These are phyloP conservation scores for Arabidopsis suecica DNA, from an alignment of 345 rosid genomes.

Conservation along the genomic window DNA sequence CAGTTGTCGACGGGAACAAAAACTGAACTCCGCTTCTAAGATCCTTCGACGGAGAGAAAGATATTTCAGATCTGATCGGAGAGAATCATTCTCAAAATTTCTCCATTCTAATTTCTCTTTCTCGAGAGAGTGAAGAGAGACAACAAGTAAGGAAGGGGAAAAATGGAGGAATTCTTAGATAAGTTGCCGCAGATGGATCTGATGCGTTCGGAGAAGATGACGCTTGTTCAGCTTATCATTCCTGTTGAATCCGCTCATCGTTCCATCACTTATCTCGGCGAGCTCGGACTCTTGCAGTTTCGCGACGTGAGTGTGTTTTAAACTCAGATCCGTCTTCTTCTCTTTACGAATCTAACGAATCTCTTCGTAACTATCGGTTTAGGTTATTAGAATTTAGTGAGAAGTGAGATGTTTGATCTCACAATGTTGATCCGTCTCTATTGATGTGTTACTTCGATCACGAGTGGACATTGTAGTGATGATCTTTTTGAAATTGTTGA, in stretches of 20 bases:
- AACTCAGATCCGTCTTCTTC: constrained; percentile 54
- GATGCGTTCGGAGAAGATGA: constrained; percentile 98
- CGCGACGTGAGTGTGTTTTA: constrained; percentile 65
- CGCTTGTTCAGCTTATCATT: constrained; percentile 89
- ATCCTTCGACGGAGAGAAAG: constrained; percentile 37
- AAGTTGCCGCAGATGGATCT: constrained; percentile 91
- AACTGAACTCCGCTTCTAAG: constrained; percentile 46
- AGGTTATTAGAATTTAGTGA: constrained; percentile 25
- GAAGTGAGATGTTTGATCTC: constrained; percentile 22
- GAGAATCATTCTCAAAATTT: constrained; percentile 27
- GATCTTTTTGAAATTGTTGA: constrained; percentile 34
- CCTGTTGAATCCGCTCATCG: constrained; percentile 94
- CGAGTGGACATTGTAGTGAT: constrained; percentile 32
- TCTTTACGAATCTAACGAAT: constrained; percentile 25
- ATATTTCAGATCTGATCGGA: constrained; percentile 38
- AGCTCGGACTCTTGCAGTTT: constrained; percentile 79
- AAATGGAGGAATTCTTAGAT: constrained; percentile 66
- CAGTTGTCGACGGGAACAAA: constrained; percentile 46
- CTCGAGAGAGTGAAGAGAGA: constrained; percentile 36
- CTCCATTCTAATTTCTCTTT: constrained; percentile 31
- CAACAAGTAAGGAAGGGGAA: constrained; percentile 23
- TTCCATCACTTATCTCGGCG: constrained; percentile 80
- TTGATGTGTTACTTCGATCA: constrained; percentile 24
- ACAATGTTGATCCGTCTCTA: constrained; percentile 33
- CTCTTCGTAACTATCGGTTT: not conserved